Percentiles rank a stretch among this genome's conserved stretches.
Evolutionary conservation across 2,329 filamentous ascomycete genomes (phyloP).

Genomic region (Trichoderma aggressivum): DNA sequence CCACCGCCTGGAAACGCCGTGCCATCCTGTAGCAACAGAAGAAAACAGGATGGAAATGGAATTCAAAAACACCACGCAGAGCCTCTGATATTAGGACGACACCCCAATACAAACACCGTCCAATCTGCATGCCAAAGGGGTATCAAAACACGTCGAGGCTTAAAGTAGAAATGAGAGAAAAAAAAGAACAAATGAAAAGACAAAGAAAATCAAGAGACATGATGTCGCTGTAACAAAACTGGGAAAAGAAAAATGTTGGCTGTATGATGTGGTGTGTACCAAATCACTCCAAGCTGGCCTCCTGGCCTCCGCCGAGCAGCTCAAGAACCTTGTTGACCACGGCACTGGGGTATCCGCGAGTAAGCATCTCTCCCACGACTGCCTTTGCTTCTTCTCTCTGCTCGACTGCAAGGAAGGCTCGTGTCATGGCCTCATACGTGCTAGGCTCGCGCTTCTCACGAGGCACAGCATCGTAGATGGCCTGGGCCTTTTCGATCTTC

Average conservation of each 20-base stretch:
- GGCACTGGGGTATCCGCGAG: constrained; percentile 83
- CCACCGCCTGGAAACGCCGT: constrained; percentile 12
- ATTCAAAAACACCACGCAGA: constrained; percentile 12
- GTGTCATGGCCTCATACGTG: constrained; percentile 98
- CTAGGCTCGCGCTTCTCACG: constrained; percentile 84
- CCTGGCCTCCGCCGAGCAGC: constrained; percentile 64
- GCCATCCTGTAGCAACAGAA: constrained; percentile 1
- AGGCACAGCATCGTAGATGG: constrained; percentile 76
- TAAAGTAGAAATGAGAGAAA: constrained; percentile 16
- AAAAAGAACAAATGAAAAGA: constrained; percentile 19
- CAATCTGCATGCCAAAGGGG: constrained; percentile 22
- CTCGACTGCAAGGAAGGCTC: constrained; percentile 82
- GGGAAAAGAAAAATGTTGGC: not conserved
- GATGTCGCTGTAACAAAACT: not conserved
- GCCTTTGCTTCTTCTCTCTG: constrained; percentile 71
- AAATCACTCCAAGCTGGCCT: constrained; percentile 30
- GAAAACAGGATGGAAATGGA: not conserved
- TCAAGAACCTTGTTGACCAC: constrained; percentile 93
- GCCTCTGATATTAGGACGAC: constrained; percentile 22
- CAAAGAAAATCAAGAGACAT: not conserved
- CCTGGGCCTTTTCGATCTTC: constrained; percentile 72
- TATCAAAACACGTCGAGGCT: constrained; percentile 26
- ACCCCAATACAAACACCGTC: constrained; percentile 23
- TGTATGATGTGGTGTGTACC: not conserved
- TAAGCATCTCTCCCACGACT: constrained; percentile 87